Evolutionary conservation across 495 filamentous ascomycete genomes (phyloP).

Genomic region (Penicillium parvum): DNA sequence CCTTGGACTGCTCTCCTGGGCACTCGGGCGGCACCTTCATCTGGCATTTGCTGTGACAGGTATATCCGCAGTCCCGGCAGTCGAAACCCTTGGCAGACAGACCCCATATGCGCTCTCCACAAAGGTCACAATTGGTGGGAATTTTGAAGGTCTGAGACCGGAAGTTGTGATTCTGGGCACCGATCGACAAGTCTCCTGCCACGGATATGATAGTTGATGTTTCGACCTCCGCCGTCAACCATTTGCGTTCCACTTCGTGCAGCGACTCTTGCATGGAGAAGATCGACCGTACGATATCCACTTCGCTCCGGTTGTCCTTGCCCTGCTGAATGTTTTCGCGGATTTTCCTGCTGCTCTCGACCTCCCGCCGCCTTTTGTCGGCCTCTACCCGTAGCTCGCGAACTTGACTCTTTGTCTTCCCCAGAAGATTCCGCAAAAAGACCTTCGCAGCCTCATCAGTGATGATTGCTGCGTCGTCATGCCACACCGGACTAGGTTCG

Average conservation of each 20-base stretch:
- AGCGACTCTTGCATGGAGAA: slow-evolving; percentile 78
- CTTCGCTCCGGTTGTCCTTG: slow-evolving; percentile 78
- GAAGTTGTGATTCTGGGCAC: slow-evolving; percentile 92
- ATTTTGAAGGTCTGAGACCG: slow-evolving; percentile 97
- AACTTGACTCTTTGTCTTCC: slow-evolving; percentile 80
- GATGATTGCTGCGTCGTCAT: slow-evolving; percentile 81
- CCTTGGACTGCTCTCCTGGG: slow-evolving; percentile 88
- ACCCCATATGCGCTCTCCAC: slow-evolving; percentile 95
- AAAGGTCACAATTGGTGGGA: slow-evolving; percentile 95
- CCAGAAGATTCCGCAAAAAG: slow-evolving; percentile 84
- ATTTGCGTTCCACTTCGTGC: slow-evolving; percentile 81
- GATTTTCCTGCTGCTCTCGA: slow-evolving; percentile 65
- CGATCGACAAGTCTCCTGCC: slow-evolving; percentile 86
- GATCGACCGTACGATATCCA: slow-evolving; percentile 68
- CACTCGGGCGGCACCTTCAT: slow-evolving; percentile 97
- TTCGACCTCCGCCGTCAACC: slow-evolving; percentile 85
- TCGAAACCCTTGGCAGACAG: slow-evolving; percentile 92
- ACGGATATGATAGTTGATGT: slow-evolving; percentile 78
- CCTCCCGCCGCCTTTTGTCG: slow-evolving; percentile 77
- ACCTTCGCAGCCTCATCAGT: slow-evolving; percentile 81
- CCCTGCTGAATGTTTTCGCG: slow-evolving; percentile 74
- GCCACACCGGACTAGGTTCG: slow-evolving; percentile 95
- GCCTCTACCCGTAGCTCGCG: slow-evolving; percentile 73
- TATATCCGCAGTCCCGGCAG: slow-evolving; percentile 94
- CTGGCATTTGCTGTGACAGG: slow-evolving; percentile 97